phyloP scores from a whole-genome alignment of 192 early-diverging fungal genomes.

The Podila minutissima region DNA sequence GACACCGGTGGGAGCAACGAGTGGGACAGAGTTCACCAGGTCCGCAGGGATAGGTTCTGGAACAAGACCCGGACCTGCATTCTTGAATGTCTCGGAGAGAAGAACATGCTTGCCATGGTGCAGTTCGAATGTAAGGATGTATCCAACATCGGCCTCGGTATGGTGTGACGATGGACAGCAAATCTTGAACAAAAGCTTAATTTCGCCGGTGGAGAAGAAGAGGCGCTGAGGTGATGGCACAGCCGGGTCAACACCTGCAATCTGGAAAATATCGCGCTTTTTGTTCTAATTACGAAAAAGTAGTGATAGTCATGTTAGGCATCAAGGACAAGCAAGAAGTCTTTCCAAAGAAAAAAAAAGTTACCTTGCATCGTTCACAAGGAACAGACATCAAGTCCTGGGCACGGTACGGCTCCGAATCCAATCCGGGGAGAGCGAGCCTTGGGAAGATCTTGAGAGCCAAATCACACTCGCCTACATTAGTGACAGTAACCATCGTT shows the following conservation, averaged over 20 bases:
- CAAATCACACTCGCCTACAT: conserved; percentile 38
- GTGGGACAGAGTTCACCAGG: conserved; percentile 3
- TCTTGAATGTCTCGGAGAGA: conserved; percentile 35
- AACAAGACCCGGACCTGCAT: conserved; percentile 31
- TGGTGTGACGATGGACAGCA: conserved; percentile 45
- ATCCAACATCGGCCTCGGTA: conserved; percentile 6
- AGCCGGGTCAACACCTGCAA: conserved; percentile 35
- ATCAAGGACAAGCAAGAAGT: neutral
- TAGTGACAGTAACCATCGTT: neutral
- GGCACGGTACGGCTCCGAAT: conserved; percentile 11
- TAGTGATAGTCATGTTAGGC: neutral
- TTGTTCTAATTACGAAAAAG: conserved; percentile 5
- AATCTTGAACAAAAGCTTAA: conserved; percentile 36
- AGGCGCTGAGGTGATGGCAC: conserved; percentile 38
- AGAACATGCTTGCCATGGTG: conserved; percentile 48
- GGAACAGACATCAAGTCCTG: conserved; percentile 29
- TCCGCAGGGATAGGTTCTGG: conserved; percentile 17
- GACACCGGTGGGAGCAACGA: neutral
- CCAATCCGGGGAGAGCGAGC: conserved; percentile 1
- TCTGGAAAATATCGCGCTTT: conserved; percentile 41
- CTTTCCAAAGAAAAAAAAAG: neutral
- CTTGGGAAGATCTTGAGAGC: conserved; percentile 46
- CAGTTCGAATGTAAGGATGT: conserved; percentile 32
- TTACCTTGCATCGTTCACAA: conserved; percentile 39
- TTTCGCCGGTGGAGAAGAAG: conserved; percentile 37